These are phyloP conservation scores for Euphorbia lathyris DNA, from an alignment of 345 rosid genomes.

Conservation along the genomic window DNA sequence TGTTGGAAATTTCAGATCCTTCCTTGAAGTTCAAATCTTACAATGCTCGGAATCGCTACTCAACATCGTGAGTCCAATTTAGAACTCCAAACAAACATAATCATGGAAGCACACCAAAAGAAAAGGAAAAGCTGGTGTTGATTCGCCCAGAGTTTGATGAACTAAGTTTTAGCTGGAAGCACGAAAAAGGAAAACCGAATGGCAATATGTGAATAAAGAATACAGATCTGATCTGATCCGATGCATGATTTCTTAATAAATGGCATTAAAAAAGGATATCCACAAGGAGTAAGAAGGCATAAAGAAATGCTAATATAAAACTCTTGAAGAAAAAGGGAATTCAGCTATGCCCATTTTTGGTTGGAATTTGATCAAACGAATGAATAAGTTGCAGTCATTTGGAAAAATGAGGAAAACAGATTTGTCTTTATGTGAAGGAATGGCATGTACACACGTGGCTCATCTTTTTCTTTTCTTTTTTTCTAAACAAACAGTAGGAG, in stretches of 20 bases:
- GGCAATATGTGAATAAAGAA: constrained; percentile 16
- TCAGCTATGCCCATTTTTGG: neutral
- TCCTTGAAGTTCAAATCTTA: constrained; percentile 4
- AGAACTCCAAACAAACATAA: neutral
- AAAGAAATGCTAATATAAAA: neutral
- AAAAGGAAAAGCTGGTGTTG: neutral
- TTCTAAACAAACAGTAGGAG: too few relatives aligned
- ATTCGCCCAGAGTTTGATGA: neutral
- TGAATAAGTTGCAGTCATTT: neutral
- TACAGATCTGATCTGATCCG: constrained; percentile 31
- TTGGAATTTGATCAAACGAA: neutral
- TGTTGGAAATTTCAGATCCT: constrained; percentile 14
- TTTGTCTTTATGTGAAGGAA: constrained; percentile 12
- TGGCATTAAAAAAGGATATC: constrained; percentile 24
- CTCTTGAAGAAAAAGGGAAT: neutral
- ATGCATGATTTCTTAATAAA: constrained; percentile 27
- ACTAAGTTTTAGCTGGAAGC: constrained; percentile 3
- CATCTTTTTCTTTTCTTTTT: too few relatives aligned
- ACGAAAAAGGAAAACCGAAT: constrained; percentile 7
- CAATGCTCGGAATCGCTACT: neutral
- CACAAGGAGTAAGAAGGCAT: neutral
- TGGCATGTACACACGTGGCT: neutral
- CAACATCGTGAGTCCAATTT: constrained; percentile 8
- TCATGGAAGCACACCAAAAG: neutral
- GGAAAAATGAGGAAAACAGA: neutral